Evolutionary conservation across 2,329 filamentous ascomycete genomes (phyloP).

Genomic region (Hypoxylon sp.): DNA sequence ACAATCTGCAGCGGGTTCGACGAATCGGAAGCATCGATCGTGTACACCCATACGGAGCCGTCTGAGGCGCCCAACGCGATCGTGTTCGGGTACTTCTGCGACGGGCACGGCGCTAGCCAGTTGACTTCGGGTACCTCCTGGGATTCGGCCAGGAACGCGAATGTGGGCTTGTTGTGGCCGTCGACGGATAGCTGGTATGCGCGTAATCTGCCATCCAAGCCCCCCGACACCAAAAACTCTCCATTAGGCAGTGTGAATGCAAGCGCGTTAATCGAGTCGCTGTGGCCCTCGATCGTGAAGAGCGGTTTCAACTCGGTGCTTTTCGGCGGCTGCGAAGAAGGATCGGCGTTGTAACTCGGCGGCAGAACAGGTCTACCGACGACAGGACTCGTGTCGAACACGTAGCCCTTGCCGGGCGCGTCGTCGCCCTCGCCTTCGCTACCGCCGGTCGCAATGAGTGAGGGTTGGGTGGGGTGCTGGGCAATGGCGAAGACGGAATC

Average conservation of each 20-base stretch:
- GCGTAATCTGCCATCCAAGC: constrained; percentile 86
- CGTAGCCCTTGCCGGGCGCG: constrained; percentile 83
- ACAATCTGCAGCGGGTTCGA: constrained; percentile 80
- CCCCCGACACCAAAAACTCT: constrained; percentile 87
- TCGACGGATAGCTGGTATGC: constrained; percentile 72
- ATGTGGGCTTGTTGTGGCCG: constrained; percentile 63
- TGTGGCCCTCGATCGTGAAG: constrained; percentile 88
- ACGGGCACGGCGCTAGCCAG: constrained; percentile 86
- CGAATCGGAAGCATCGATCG: constrained; percentile 77
- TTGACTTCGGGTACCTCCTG: constrained; percentile 96
- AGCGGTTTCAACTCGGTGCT: constrained; percentile 75
- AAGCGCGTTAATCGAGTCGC: constrained; percentile 90
- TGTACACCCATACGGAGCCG: constrained; percentile 96
- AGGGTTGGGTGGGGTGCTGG: constrained; percentile 84
- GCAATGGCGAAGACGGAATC: constrained; percentile 97
- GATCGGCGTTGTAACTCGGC: constrained; percentile 78
- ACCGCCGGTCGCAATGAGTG: constrained; percentile 89
- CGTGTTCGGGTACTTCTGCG: constrained; percentile 79
- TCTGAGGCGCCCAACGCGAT: constrained; percentile 90
- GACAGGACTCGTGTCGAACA: constrained; percentile 82
- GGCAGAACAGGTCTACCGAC: constrained; percentile 79
- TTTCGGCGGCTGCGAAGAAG: constrained; percentile 66
- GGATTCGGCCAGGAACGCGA: constrained; percentile 79
- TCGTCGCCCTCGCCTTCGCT: constrained; percentile 72
- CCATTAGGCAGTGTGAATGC: constrained; percentile 87